Conservation (phyloP, 495 filamentous ascomycete genomes). For the Trichoderma asperelloides region DNA sequence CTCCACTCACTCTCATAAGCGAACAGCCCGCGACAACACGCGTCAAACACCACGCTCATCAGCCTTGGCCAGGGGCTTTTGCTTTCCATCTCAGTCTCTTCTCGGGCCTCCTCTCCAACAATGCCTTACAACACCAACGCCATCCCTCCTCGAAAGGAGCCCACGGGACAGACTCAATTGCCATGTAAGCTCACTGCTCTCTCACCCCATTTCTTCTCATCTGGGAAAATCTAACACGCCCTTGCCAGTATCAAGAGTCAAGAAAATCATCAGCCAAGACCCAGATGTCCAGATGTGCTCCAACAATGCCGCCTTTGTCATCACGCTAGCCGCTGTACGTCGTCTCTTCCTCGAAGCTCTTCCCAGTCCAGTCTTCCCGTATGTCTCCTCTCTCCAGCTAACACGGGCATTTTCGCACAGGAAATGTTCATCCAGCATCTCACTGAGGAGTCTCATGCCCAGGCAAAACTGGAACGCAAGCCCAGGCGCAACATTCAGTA, state of each 20-base stretch:
- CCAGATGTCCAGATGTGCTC: slow-evolving; percentile 76
- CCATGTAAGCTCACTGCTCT: slow-evolving; percentile 54
- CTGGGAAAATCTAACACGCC: neutral
- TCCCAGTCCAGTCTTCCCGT: neutral
- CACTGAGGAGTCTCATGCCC: slow-evolving; percentile 72
- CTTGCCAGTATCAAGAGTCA: slow-evolving; percentile 71
- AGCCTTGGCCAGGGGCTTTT: neutral
- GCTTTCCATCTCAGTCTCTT: neutral
- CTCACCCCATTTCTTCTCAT: neutral
- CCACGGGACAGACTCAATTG: slow-evolving; percentile 73
- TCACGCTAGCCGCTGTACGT: slow-evolving; percentile 77
- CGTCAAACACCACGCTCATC: neutral
- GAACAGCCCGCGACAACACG: neutral
- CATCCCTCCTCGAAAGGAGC: slow-evolving; percentile 69
- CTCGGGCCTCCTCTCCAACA: neutral
- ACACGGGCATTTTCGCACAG: slow-evolving; percentile 30
- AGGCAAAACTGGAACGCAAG: slow-evolving; percentile 83
- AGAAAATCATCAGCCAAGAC: slow-evolving; percentile 85
- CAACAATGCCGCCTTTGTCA: slow-evolving; percentile 89
- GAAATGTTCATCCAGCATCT: slow-evolving; percentile 97
- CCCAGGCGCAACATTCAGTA: slow-evolving; percentile 93
- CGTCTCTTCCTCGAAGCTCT: too few species aligned
- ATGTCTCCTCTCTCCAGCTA: neutral
- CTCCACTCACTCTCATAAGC: slow-evolving; percentile 13
- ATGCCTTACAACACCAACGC: slow-evolving; percentile 90